Conservation (phyloP, 2,329 filamentous ascomycete genomes). For the Xylaria sp. region DNA sequence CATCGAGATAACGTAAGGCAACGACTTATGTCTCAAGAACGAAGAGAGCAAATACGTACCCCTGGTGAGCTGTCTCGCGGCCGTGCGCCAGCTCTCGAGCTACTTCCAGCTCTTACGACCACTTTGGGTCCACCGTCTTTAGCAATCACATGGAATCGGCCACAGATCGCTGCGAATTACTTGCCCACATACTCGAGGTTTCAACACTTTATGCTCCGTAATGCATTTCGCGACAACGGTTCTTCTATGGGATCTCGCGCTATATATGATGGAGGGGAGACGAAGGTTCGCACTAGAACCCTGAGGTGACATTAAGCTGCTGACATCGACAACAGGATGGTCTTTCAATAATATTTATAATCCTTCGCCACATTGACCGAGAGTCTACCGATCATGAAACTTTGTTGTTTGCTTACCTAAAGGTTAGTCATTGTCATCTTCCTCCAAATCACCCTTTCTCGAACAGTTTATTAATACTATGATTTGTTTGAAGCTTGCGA, state of each 20-base stretch:
- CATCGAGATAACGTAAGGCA: slow-evolving; percentile 77
- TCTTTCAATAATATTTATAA: slow-evolving; percentile 74
- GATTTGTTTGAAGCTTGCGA: slow-evolving; percentile 64
- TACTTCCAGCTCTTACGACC: slow-evolving; percentile 69
- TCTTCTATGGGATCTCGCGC: slow-evolving; percentile 72
- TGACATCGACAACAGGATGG: slow-evolving; percentile 61
- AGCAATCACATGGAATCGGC: slow-evolving; percentile 75
- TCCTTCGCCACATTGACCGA: slow-evolving; percentile 73
- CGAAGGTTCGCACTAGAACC: slow-evolving; percentile 60
- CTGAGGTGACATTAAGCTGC: neutral
- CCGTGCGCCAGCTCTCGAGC: slow-evolving; percentile 67
- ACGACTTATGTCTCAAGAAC: slow-evolving; percentile 68
- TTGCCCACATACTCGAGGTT: slow-evolving; percentile 74
- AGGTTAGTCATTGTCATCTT: slow-evolving; percentile 56
- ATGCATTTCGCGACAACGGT: slow-evolving; percentile 72
- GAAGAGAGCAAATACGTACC: slow-evolving; percentile 65
- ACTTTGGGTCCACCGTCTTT: slow-evolving; percentile 74
- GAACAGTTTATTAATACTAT: slow-evolving; percentile 34
- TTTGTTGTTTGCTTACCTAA: slow-evolving; percentile 73
- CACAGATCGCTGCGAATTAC: slow-evolving; percentile 70
- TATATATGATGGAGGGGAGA: slow-evolving; percentile 77
- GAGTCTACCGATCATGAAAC: slow-evolving; percentile 74
- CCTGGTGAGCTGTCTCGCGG: slow-evolving; percentile 63
- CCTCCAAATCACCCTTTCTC: neutral
- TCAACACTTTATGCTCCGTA: slow-evolving; percentile 77